A percentile compares a stretch with the other conserved stretches of the same genome.
phyloP scores from a whole-genome alignment of 2,329 filamentous ascomycete species.

The Beauveria sp. region DNA sequence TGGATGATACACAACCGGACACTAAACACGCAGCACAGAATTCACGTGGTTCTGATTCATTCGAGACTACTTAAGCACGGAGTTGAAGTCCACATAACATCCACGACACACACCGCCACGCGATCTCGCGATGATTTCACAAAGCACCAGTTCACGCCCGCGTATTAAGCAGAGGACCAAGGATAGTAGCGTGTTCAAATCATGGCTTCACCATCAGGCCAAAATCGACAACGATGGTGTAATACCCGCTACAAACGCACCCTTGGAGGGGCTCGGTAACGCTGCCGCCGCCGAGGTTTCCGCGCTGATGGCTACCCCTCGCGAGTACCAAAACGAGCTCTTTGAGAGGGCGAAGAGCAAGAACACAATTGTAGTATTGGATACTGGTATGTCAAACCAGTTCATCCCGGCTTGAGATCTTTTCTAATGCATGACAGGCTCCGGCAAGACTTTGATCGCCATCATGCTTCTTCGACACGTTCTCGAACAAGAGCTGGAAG shows the following conservation, averaged over 20 bases:
- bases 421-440: conserved; percentile 43
- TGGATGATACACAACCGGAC: neutral
- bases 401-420: too few relatives aligned
- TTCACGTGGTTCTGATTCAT: too few relatives aligned
- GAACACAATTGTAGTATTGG: conserved; percentile 88
- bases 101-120: neutral
- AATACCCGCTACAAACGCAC: neutral
- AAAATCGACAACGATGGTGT: neutral
- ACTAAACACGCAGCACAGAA: neutral
- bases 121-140: neutral
- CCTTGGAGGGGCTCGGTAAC: neutral
- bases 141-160: neutral
- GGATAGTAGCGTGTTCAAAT: neutral
- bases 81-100: neutral
- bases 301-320: conserved; percentile 47
- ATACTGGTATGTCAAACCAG: conserved; percentile 55
- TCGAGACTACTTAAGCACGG: too few relatives aligned
- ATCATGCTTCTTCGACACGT: conserved; percentile 72
- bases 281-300: conserved; percentile 1
- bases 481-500: conserved; percentile 69
- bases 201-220: neutral
- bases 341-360: conserved; percentile 78
- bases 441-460: conserved; percentile 94
- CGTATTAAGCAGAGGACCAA: neutral
- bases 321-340: conserved; percentile 87